Conservation (phyloP, 208 protist genomes). For the Borovskyia barvae region DNA sequence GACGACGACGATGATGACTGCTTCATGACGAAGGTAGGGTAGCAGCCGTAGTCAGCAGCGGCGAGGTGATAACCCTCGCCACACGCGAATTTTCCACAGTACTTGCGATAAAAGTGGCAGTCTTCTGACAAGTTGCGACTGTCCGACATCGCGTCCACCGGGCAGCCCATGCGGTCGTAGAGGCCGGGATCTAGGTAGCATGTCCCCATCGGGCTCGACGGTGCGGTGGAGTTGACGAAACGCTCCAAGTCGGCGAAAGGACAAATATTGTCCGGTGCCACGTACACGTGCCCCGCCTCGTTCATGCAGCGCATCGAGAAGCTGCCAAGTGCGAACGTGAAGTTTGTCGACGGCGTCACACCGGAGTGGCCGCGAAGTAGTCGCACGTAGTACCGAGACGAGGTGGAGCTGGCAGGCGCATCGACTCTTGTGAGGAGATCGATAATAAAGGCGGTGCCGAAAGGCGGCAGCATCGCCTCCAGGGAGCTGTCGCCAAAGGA, state of each 20-base stretch:
- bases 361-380: constrained; percentile 53
- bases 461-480: constrained; percentile 58
- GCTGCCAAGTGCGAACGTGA: constrained; percentile 32
- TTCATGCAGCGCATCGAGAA: constrained; percentile 48
- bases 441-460: constrained; percentile 50
- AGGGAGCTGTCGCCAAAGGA: constrained; percentile 43
- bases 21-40: constrained; percentile 9
- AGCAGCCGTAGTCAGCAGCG: constrained; percentile 31
- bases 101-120: constrained; percentile 43
- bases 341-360: constrained; percentile 33
- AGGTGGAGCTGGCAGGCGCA: background rate
- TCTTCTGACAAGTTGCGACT: constrained; percentile 8
- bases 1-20: background rate
- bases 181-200: constrained; percentile 58
- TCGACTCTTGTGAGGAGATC: constrained; percentile 41
- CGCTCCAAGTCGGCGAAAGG: constrained; percentile 55
- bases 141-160: constrained; percentile 3
- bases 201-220: constrained; percentile 39
- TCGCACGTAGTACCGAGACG: constrained; percentile 32
- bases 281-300: constrained; percentile 25
- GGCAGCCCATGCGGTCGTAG: constrained; percentile 38
- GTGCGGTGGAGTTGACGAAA: constrained; percentile 45
- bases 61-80: constrained; percentile 35
- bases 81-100: constrained; percentile 45
- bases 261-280: constrained; percentile 42